Evolutionary conservation across 345 rosid genomes (phyloP).

Genomic region (Pistacia vera): DNA sequence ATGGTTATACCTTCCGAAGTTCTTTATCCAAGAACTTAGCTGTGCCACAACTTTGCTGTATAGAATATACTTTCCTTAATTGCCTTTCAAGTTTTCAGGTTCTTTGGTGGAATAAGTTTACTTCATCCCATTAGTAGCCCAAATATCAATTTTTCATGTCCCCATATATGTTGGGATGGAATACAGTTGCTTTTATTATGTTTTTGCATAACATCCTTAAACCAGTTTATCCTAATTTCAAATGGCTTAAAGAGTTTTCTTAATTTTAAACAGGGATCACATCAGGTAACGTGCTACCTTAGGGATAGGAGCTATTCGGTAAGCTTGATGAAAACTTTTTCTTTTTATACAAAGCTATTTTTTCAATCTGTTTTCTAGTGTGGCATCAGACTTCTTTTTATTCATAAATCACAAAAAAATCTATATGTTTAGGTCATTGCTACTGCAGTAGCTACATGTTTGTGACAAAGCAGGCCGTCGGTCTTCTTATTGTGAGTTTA

Average conservation of each 20-base stretch:
- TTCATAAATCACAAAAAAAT: not conserved
- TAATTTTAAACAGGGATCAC: constrained; percentile 62
- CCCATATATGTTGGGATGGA: not conserved
- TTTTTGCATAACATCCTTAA: not conserved
- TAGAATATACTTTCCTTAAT: not conserved
- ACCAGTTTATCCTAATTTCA: not conserved
- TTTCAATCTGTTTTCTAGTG: not conserved
- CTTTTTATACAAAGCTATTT: not conserved
- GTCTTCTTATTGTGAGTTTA: constrained; percentile 77
- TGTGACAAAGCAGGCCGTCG: constrained; percentile 91
- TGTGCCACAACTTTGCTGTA: not conserved
- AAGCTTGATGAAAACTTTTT: constrained; percentile 16
- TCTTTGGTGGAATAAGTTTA: not conserved
- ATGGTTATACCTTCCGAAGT: not conserved
- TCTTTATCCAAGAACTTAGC: not conserved
- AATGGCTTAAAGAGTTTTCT: constrained; percentile 16
- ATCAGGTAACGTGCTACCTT: constrained; percentile 74
- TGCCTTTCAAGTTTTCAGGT: not conserved
- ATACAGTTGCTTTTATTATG: not conserved
- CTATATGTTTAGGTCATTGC: constrained; percentile 58
- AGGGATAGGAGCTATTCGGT: constrained; percentile 92
- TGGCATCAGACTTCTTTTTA: not conserved
- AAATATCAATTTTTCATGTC: constrained; percentile 2
- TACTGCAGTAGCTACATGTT: constrained; percentile 85
- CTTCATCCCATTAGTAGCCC: not conserved